Conservation (phyloP, 352 stramenopile genomes). For the Phytophthora sansomeana region DNA sequence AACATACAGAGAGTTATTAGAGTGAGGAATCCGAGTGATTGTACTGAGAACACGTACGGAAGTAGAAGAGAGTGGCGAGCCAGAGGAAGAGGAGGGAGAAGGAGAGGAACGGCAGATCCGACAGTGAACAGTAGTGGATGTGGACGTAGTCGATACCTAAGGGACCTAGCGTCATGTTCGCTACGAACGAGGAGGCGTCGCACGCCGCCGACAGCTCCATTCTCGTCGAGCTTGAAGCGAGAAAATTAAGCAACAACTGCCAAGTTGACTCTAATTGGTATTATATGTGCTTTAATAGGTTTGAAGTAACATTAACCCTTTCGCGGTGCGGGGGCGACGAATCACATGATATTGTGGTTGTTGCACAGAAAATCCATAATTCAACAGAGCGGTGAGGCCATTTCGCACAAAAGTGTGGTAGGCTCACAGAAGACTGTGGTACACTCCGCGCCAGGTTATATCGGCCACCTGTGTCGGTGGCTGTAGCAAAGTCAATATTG, state of each 20-base stretch:
- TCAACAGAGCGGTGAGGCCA: no score
- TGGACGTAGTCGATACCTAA: constrained; percentile 85
- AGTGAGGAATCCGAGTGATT: neutral
- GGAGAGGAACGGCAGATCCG: constrained; percentile 55
- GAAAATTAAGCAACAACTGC: neutral
- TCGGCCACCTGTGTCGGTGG: no score
- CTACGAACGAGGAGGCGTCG: constrained; percentile 44
- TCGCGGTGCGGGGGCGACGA: no score
- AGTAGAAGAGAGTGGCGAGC: constrained; percentile 84
- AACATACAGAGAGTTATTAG: constrained; percentile 22
- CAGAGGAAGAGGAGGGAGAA: constrained; percentile 65
- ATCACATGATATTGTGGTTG: no score
- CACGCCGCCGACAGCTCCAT: constrained; percentile 23
- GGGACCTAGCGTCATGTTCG: constrained; percentile 75
- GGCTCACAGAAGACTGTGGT: no score
- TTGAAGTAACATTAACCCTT: no score
- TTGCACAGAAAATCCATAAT: no score
- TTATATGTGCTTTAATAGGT: no score
- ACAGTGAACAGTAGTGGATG: constrained; percentile 77
- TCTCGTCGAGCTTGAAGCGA: constrained; percentile 2
- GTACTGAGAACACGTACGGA: constrained; percentile 52
- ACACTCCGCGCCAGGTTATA: no score
- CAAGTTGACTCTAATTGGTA: no score
- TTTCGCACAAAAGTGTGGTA: no score
- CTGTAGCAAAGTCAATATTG: no score